Evolutionary conservation across 1,139 yeast genomes (phyloP), one percentile per base, ranked within the genome.

Genomic region (Candida buenavistaensis): DNA sequence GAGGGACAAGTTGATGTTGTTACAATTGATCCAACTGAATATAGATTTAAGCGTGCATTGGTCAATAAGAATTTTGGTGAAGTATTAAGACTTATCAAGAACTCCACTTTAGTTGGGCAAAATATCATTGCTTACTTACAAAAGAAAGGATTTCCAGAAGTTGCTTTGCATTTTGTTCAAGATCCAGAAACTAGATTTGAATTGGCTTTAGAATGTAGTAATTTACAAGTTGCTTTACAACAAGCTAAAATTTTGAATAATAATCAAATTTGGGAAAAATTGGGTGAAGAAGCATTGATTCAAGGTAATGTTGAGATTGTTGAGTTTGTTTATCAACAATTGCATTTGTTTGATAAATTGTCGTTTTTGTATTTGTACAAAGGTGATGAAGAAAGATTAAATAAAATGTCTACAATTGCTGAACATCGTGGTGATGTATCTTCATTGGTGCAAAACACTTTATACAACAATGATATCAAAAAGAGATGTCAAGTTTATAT

Each of bases 101-200:
- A 76, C 42, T 90, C 97, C 17, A 89, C 87, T 55, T 75, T 94
- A 54, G 98, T 94, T 37, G 99, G 99, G 46, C 97, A 94, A 66
- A 89, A 90, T 59, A 92, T 94, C 54, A 90, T 94, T 58, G 92
- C 95, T 6, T 94, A 92, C 60, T 74, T 94, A 54, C 96, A 94
- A 59, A 84, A 90, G 70, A 81, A 88, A 57, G 99, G 98, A 2
- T 92, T 84, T 59, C 97, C 98, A 12, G 96, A 87, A 59, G 73
- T 78, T 45, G 98, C 99, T 2, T 73, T 94, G 43, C 97, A 92
- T 59, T 94, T 94, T 58, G 98, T 94, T 40, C 84, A 88, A 62
- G 98, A 94, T 59, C 86, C 97, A 5, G 96, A 90, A 59, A 88
- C 97, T 22, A 79, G 96, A 62, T 92, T 94, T 55, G 98, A 92